A percentile compares a stretch with the other conserved stretches of the same genome.
Evolutionary conservation across 306 rosid species (phyloP).

Genomic region (Arachis stenosperma): DNA sequence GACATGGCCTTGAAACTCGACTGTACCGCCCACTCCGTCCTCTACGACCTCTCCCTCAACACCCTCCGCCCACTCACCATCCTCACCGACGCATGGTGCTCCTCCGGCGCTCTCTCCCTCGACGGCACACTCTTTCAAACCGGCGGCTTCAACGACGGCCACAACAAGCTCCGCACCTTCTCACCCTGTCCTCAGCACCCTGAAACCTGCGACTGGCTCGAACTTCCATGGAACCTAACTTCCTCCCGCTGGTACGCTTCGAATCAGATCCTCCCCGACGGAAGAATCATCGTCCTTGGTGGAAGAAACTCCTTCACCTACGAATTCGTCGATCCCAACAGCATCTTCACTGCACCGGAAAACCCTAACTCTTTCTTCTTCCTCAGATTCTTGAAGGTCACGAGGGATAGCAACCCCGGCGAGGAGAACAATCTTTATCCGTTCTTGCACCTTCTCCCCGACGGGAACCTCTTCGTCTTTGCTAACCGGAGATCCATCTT

Average conservation of each 20-base stretch:
- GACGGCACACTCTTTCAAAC: slow-evolving; percentile 68
- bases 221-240: slow-evolving; percentile 34
- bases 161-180: slow-evolving; percentile 52
- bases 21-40: slow-evolving; percentile 84
- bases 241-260: slow-evolving; percentile 71
- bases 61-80: slow-evolving; percentile 63
- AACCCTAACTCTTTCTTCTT: slow-evolving; percentile 22
- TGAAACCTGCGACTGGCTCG: slow-evolving; percentile 63
- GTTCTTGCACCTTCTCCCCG: slow-evolving; percentile 73
- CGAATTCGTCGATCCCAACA: slow-evolving; percentile 67
- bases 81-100: slow-evolving; percentile 77
- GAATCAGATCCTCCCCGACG: slow-evolving; percentile 68
- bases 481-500: slow-evolving; percentile 65
- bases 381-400: slow-evolving; percentile 57
- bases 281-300: slow-evolving; percentile 58
- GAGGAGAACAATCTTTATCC: slow-evolving; percentile 90
- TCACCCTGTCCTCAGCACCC: slow-evolving; percentile 44
- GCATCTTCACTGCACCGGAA: too few relatives aligned
- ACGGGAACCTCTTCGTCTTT: slow-evolving; percentile 75
- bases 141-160: slow-evolving; percentile 73
- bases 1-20: slow-evolving; percentile 48
- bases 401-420: slow-evolving; percentile 47
- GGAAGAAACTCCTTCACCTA: slow-evolving; percentile 57
- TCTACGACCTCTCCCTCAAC: slow-evolving; percentile 59
- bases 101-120: slow-evolving; percentile 62